Conservation (phyloP, 495 filamentous ascomycete genomes). For the Lepraria neglecta region DNA sequence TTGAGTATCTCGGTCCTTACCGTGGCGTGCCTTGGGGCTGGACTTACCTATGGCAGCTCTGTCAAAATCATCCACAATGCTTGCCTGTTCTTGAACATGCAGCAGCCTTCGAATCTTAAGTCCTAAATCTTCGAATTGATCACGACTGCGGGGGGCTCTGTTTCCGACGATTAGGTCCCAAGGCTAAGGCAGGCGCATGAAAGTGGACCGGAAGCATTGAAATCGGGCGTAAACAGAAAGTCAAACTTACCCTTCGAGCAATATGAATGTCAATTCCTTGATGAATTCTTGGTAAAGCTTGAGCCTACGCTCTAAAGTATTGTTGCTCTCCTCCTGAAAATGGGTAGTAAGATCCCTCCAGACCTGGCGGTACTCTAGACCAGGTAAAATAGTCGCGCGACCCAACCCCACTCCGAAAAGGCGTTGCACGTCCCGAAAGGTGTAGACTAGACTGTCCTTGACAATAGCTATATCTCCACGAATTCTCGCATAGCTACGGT, state of each 20-base stretch:
- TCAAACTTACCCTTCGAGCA: slow-evolving; percentile 37
- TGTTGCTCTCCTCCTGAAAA: slow-evolving; percentile 48
- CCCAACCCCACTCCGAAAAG: slow-evolving; percentile 43
- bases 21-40: background rate
- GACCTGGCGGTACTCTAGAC: slow-evolving; percentile 39
- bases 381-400: slow-evolving; percentile 31
- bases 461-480: slow-evolving; percentile 42
- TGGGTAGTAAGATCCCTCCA: slow-evolving; percentile 48
- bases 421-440: slow-evolving; percentile 46
- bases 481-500: slow-evolving; percentile 35
- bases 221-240: background rate
- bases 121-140: slow-evolving; percentile 20
- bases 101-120: background rate
- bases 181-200: background rate
- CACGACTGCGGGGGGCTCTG: slow-evolving; percentile 8
- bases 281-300: slow-evolving; percentile 42
- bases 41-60: background rate
- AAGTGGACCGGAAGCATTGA: background rate
- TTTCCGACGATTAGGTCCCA: background rate
- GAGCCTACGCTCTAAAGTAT: slow-evolving; percentile 45
- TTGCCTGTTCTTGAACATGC: slow-evolving; percentile 11
- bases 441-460: slow-evolving; percentile 45
- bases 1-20: background rate
- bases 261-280: slow-evolving; percentile 26
- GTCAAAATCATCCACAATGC: background rate